Conservation (phyloP, 306 rosid species). For the Luffa acutangula region DNA sequence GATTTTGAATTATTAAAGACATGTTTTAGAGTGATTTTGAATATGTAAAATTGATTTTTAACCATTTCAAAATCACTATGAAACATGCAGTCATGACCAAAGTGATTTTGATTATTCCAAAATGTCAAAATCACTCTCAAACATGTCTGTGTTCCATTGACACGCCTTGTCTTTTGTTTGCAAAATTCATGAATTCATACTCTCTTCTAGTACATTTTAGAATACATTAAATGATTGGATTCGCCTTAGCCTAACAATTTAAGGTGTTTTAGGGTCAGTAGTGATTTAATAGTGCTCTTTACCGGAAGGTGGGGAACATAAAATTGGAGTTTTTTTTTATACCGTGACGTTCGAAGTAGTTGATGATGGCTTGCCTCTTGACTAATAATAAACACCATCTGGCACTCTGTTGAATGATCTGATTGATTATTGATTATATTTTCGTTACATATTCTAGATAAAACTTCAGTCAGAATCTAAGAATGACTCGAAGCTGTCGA, state of each 20-base stretch:
- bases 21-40: no score
- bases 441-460: slow-evolving; percentile 32
- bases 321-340: not conserved
- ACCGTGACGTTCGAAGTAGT: not conserved
- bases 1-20: no score
- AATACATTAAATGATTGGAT: not conserved
- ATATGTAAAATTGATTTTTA: no score
- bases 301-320: not conserved
- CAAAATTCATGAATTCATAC: not conserved
- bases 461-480: slow-evolving; percentile 28
- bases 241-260: not conserved
- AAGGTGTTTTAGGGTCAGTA: not conserved
- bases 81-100: no score
- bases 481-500: slow-evolving; percentile 18
- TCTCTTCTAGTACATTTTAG: not conserved
- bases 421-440: not conserved
- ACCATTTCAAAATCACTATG: no score
- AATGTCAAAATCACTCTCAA: no score
- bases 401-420: not conserved
- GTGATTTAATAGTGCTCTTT: not conserved
- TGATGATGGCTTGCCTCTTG: not conserved
- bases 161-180: not conserved
- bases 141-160: no score
- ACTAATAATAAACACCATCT: not conserved
- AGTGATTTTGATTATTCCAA: no score